A percentile compares a stretch with the other conserved stretches of the same genome.
phyloP scores from a whole-genome alignment of 306 rosid species.

The Echinosophora koreensis region DNA sequence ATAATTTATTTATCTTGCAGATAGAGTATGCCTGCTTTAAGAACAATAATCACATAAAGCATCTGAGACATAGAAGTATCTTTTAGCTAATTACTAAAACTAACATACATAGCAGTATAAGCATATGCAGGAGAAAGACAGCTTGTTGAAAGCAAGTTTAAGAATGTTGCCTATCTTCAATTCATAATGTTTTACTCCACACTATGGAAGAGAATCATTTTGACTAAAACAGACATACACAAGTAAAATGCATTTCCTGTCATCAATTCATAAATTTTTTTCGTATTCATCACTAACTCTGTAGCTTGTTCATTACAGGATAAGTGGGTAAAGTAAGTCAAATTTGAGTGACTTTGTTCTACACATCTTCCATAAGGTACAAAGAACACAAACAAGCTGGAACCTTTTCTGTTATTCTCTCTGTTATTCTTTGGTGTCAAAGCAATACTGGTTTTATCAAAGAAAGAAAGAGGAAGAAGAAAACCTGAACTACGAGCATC shows the following conservation, averaged over 20 bases:
- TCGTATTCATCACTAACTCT: neutral
- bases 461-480: too few relatives aligned
- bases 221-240: slow-evolving; percentile 10
- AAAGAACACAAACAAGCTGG: neutral
- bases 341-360: neutral
- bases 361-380: neutral
- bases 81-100: neutral
- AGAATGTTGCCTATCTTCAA: slow-evolving; percentile 10
- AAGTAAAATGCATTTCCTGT: neutral
- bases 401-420: slow-evolving; percentile 4
- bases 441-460: too few relatives aligned
- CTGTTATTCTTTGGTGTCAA: neutral
- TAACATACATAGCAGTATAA: neutral
- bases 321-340: too few relatives aligned
- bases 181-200: slow-evolving; percentile 7
- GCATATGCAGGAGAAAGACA: neutral
- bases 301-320: neutral
- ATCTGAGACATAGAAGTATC: slow-evolving; percentile 19
- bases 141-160: neutral
- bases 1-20: slow-evolving; percentile 24
- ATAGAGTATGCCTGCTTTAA: neutral
- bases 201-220: neutral
- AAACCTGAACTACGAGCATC: too few relatives aligned
- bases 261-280: slow-evolving; percentile 1
- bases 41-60: neutral